These are phyloP conservation scores for Pestalotiopsis sp. DNA, from an alignment of 2,329 filamentous ascomycete species.

Conservation along the genomic window DNA sequence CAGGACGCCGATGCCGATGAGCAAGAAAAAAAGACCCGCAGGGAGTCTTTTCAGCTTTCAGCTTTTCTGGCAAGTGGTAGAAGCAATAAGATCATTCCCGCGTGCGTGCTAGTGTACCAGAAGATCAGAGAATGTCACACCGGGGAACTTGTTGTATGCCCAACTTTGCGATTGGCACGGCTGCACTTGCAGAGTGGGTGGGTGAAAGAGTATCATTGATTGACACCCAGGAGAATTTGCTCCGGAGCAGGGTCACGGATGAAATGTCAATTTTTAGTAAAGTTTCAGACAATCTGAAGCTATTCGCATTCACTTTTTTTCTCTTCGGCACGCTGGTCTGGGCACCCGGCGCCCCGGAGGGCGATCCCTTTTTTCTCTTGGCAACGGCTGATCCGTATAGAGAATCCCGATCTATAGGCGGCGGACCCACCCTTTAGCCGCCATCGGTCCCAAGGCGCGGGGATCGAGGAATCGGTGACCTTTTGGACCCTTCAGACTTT, in stretches of 20 bases:
- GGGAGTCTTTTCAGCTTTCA: too few relatives aligned
- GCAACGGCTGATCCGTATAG: background rate
- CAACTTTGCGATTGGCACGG: too few relatives aligned
- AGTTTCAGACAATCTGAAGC: background rate
- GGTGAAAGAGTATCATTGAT: background rate
- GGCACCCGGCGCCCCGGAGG: background rate
- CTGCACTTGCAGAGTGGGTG: background rate
- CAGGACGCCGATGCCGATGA: too few relatives aligned
- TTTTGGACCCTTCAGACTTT: background rate
- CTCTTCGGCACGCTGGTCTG: background rate
- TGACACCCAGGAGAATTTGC: background rate
- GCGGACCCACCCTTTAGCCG: background rate
- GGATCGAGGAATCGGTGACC: background rate
- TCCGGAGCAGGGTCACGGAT: background rate
- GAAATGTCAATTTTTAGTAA: background rate
- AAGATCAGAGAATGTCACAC: too few relatives aligned
- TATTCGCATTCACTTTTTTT: background rate
- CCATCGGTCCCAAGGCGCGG: background rate
- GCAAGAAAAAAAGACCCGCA: too few relatives aligned
- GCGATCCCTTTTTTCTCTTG: background rate
- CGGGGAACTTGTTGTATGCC: too few relatives aligned
- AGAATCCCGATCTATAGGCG: background rate
- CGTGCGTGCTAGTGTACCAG: too few relatives aligned
- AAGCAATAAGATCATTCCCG: too few relatives aligned
- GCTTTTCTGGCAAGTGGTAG: too few relatives aligned